Conservation (phyloP, 78 protist species). For the Dictyostelium firmibasis region DNA sequence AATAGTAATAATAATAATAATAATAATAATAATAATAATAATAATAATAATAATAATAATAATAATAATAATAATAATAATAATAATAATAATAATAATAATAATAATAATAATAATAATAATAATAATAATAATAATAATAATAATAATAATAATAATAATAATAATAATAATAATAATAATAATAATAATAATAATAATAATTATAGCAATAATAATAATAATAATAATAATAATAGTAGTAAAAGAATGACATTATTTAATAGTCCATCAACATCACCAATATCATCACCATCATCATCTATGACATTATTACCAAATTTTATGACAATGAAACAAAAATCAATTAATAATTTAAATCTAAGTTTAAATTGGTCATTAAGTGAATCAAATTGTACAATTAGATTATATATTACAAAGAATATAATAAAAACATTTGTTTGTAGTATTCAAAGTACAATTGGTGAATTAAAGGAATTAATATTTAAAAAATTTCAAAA, state of each 20-base stretch:
- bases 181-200: too few species aligned
- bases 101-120: too few species aligned
- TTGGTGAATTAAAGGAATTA: conserved; percentile 26
- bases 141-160: too few species aligned
- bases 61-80: too few species aligned
- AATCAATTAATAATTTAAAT: not conserved
- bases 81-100: too few species aligned
- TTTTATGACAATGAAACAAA: not conserved
- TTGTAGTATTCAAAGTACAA: conserved; percentile 28
- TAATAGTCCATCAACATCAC: not conserved
- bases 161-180: too few species aligned
- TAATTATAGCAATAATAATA: too few species aligned
- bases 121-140: too few species aligned
- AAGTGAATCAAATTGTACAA: conserved; percentile 34
- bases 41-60: too few species aligned
- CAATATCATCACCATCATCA: not conserved
- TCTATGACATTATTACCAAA: not conserved
- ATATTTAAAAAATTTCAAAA: conserved; percentile 26
- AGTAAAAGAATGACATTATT: not conserved
- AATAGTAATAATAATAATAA: too few species aligned
- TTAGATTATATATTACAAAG: conserved; percentile 29
- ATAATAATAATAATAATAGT: too few species aligned
- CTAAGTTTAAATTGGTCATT: not conserved
- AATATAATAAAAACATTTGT: conserved; percentile 57
- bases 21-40: too few species aligned